phyloP scores from a whole-genome alignment of 495 filamentous ascomycete species.

The Niebla homalea region DNA sequence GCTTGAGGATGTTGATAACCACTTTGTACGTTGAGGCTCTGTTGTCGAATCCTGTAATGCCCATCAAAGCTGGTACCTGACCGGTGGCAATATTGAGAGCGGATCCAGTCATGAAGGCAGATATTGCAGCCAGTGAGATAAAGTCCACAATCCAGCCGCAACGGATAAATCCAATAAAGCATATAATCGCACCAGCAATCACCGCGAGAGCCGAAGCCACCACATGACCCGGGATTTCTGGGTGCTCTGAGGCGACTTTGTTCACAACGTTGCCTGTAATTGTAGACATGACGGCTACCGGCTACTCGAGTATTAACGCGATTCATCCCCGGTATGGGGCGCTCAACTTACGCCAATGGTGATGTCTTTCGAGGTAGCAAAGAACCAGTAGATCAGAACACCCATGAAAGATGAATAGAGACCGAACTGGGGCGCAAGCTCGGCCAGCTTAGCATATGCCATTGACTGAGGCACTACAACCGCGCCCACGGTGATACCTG shows the following conservation, averaged over 20 bases:
- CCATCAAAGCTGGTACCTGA: conserved; percentile 79
- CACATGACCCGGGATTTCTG: conserved; percentile 43
- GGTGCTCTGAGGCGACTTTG: conserved; percentile 40
- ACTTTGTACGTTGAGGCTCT: conserved; percentile 70
- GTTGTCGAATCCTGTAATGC: conserved; percentile 56
- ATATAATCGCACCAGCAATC: conserved; percentile 69
- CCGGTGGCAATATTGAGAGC: conserved; percentile 82
- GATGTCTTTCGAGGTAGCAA: conserved; percentile 97
- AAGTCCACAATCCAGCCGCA: conserved; percentile 91
- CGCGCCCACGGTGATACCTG: conserved; percentile 84
- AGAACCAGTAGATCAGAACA: conserved; percentile 94
- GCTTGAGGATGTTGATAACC: conserved; percentile 75
- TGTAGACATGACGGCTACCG: conserved; percentile 91
- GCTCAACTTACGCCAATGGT: conserved; percentile 75
- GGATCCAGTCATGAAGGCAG: conserved; percentile 96
- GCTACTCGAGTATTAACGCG: conserved; percentile 34
- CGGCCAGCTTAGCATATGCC: conserved; percentile 85
- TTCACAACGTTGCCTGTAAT: conserved; percentile 69
- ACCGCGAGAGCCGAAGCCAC: conserved; percentile 74
- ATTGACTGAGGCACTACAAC: conserved; percentile 96
- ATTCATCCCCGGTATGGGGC: not conserved
- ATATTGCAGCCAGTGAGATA: conserved; percentile 82
- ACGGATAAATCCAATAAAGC: conserved; percentile 64
- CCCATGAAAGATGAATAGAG: conserved; percentile 98
- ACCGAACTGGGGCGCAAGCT: conserved; percentile 66